Conservation (phyloP, 2,329 filamentous ascomycete species). For the Tolypocladium tropicale region DNA sequence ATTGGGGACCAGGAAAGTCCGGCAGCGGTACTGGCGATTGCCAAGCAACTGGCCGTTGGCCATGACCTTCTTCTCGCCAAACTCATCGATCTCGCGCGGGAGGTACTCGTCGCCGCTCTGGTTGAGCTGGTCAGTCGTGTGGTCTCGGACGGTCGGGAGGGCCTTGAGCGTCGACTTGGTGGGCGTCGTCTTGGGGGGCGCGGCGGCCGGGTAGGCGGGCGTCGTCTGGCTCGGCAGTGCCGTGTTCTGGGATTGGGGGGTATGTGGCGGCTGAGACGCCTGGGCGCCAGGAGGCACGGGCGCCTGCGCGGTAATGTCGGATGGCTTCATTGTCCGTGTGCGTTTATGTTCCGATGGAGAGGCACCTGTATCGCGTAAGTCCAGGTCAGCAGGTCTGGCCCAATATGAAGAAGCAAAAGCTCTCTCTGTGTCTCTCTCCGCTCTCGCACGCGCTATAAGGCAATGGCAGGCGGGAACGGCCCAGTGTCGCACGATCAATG, state of each 20-base stretch:
- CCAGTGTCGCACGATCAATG: not conserved
- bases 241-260: conserved; percentile 40
- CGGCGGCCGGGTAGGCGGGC: conserved; percentile 29
- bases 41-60: conserved; percentile 72
- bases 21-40: conserved; percentile 78
- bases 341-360: conserved; percentile 41
- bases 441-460: not conserved
- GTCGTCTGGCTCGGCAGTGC: conserved; percentile 32
- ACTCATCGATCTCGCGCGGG: conserved; percentile 84
- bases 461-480: not conserved
- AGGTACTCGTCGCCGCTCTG: conserved; percentile 88
- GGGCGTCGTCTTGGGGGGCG: conserved; percentile 70
- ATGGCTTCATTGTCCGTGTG: conserved; percentile 52
- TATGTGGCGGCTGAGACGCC: conserved; percentile 39
- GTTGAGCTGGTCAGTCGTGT: conserved; percentile 91
- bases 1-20: conserved; percentile 87
- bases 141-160: conserved; percentile 87
- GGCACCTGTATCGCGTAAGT: conserved; percentile 25
- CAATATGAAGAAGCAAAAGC: not conserved
- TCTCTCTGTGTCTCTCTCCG: not conserved
- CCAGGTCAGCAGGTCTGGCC: not conserved
- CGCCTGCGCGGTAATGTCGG: conserved; percentile 47
- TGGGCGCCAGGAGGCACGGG: conserved; percentile 32
- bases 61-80: conserved; percentile 89
- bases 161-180: conserved; percentile 84